Evolutionary conservation across 768 basidiomycete genomes (phyloP).

Genomic region (Leccinellum luteum): DNA sequence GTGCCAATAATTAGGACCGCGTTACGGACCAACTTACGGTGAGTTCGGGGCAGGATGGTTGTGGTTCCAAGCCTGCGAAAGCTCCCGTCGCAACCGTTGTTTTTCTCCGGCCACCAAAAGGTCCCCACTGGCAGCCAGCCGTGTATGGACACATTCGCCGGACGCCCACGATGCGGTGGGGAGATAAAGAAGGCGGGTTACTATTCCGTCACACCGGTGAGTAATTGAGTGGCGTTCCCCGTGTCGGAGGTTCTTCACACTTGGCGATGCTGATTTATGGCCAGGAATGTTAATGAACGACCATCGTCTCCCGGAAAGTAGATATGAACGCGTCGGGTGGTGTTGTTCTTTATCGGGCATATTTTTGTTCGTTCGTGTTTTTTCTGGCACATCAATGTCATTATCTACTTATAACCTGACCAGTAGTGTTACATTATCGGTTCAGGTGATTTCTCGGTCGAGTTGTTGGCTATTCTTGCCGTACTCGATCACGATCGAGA

Average conservation of each 20-base stretch:
- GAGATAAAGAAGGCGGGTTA: slow-evolving; percentile 15
- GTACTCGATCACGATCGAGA: slow-evolving; percentile 21
- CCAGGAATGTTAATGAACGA: slow-evolving; percentile 29
- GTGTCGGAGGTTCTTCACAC: neutral
- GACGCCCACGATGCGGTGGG: slow-evolving; percentile 34
- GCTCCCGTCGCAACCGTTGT: slow-evolving; percentile 1
- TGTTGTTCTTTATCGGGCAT: neutral
- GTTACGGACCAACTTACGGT: no score
- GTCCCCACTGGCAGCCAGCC: slow-evolving; percentile 23
- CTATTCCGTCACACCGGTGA: slow-evolving; percentile 20
- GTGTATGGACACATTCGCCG: slow-evolving; percentile 36
- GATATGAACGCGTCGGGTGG: slow-evolving; percentile 7
- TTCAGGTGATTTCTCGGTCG: neutral
- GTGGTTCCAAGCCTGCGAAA: neutral
- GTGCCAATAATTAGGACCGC: no score
- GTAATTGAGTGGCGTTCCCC: neutral
- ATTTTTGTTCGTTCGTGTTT: neutral
- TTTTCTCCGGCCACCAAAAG: slow-evolving; percentile 11
- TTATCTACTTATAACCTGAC: neutral
- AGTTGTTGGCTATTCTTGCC: slow-evolving; percentile 11
- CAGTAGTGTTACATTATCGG: neutral
- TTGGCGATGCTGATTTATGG: neutral
- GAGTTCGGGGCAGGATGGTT: no score
- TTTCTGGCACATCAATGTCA: neutral
- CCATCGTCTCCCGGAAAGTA: slow-evolving; percentile 18